Conservation (phyloP, 1,284 basidiomycete species). For the Pyrrhoderma noxium region DNA sequence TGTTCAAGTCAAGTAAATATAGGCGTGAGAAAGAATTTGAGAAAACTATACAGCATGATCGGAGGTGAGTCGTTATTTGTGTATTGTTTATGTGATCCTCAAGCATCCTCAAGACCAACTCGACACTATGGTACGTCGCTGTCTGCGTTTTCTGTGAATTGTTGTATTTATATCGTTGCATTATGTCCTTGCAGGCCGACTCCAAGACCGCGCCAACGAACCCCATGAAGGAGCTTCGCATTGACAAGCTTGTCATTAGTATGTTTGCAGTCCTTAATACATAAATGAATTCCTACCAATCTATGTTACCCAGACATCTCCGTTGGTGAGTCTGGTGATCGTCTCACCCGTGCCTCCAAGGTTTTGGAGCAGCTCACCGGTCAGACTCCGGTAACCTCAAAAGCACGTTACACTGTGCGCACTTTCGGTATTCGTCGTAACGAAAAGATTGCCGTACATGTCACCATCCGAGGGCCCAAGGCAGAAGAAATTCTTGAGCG, state of each 20-base stretch:
- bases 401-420: constrained; percentile 99
- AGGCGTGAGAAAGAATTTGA: neutral
- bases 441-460: constrained; percentile 99
- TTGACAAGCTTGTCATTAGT: constrained; percentile 99
- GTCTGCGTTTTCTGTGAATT: neutral
- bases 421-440: constrained; percentile 99
- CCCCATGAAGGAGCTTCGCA: constrained; percentile 93
- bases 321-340: constrained; percentile 99
- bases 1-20: no score
- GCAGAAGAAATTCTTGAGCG: constrained; percentile 99
- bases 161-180: neutral
- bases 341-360: constrained; percentile 98
- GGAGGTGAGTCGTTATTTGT: neutral
- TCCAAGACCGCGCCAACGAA: constrained; percentile 84
- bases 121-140: constrained; percentile 16
- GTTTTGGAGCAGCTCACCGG: constrained; percentile 99
- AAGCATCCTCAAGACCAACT: constrained; percentile 14
- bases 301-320: constrained; percentile 75
- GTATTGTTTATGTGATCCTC: neutral
- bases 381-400: constrained; percentile 98
- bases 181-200: constrained; percentile 58
- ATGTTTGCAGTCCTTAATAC: constrained; percentile 33
- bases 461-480: constrained; percentile 99
- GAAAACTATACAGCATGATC: neutral
- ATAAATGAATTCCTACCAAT: constrained; percentile 6